Evolutionary conservation across 2,329 filamentous ascomycete species (phyloP).

Genomic region (Cladobotryum protrusum): DNA sequence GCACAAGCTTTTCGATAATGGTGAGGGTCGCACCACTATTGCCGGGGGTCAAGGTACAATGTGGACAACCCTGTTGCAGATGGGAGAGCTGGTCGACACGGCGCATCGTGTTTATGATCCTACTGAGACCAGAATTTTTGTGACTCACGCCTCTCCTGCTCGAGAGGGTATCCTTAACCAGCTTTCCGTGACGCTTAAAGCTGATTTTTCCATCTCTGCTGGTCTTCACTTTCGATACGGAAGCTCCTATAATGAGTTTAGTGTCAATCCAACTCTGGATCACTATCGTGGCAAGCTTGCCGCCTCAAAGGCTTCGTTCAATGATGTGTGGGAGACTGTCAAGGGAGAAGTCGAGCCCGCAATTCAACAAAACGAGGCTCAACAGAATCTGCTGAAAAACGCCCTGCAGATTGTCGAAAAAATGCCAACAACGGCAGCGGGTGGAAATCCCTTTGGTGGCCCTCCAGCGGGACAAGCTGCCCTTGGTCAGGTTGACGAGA

Average conservation of each 20-base stretch:
- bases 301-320: conserved; percentile 96
- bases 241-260: conserved; percentile 99
- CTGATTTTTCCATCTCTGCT: conserved; percentile 95
- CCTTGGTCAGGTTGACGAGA: conserved; percentile 91
- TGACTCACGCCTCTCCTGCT: conserved; percentile 94
- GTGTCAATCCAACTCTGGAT: conserved; percentile 94
- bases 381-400: conserved; percentile 86
- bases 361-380: conserved; percentile 86
- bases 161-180: conserved; percentile 96
- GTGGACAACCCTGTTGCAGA: conserved; percentile 98
- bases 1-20: conserved; percentile 99
- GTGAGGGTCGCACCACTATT: conserved; percentile 95
- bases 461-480: conserved; percentile 64
- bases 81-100: conserved; percentile 96
- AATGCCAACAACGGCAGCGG: conserved; percentile 93
- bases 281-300: conserved; percentile 98
- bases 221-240: conserved; percentile 98
- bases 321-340: conserved; percentile 98
- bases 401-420: conserved; percentile 92
- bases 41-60: conserved; percentile 97
- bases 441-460: conserved; percentile 93
- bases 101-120: conserved; percentile 98
- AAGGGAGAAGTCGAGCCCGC: conserved; percentile 93
- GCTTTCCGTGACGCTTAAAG: conserved; percentile 93
- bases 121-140: conserved; percentile 91